A percentile compares a stretch with the other conserved stretches of the same genome.
Conservation (phyloP, 768 basidiomycete species). For the Boletus rufocinnamomeus region DNA sequence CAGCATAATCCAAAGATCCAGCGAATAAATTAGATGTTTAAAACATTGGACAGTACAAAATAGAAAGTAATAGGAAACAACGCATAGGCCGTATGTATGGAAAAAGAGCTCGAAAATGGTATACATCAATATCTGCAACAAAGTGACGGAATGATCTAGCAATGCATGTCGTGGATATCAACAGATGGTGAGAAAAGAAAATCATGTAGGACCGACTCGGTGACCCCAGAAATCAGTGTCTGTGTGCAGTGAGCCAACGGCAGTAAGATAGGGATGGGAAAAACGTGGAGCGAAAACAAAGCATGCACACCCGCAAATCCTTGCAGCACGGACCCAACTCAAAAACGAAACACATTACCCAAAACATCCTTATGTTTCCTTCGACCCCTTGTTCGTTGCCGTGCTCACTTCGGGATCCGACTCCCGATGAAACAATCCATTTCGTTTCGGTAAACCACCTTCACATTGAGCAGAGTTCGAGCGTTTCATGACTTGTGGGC, state of each 20-base stretch:
- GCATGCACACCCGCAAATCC: slow-evolving; percentile 5
- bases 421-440: slow-evolving; percentile 33
- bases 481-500: slow-evolving; percentile 29
- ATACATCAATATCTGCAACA: slow-evolving; percentile 19
- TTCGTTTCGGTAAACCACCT: slow-evolving; percentile 28
- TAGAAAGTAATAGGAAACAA: slow-evolving; percentile 6
- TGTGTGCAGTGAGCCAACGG: slow-evolving; percentile 14
- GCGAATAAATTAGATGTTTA: slow-evolving; percentile 21
- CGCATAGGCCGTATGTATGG: background rate
- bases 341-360: slow-evolving; percentile 19
- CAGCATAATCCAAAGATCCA: background rate
- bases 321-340: background rate
- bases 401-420: slow-evolving; percentile 32
- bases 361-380: slow-evolving; percentile 22
- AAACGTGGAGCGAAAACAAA: slow-evolving; percentile 5
- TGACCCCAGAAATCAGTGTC: slow-evolving; percentile 13
- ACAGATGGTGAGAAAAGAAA: slow-evolving; percentile 6
- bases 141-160: slow-evolving; percentile 25
- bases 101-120: slow-evolving; percentile 16
- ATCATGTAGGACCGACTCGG: slow-evolving; percentile 6
- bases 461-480: slow-evolving; percentile 32
- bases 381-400: slow-evolving; percentile 25
- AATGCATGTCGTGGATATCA: slow-evolving; percentile 30
- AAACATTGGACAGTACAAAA: slow-evolving; percentile 20
- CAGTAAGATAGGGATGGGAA: slow-evolving; percentile 4